Base-by-base conservation (phyloP, 352 stramenopile species). In the Globisporangium acanthophoron region DNA sequence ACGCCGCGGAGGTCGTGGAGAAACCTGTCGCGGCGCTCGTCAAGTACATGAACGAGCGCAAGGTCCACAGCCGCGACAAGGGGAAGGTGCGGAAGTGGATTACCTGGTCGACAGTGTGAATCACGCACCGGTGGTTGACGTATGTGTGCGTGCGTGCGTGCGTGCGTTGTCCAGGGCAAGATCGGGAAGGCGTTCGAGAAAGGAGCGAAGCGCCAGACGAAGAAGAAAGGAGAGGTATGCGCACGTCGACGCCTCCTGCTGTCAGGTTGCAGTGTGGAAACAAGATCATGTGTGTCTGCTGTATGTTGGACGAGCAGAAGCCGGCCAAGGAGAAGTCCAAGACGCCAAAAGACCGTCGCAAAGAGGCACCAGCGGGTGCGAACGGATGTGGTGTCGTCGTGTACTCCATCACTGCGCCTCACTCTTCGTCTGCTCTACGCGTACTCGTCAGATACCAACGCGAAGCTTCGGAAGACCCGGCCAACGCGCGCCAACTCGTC, bases 21-120 rank as follows among this genome's bases (percentile, higher is more conserved):
- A 92, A 90, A 39, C 82, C 82, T 0, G 66, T 94, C 13, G 73
- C 85, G 3, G 78, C 82, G 21, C 64, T 94, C 46, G 85, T 94
- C 33, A 85, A 90, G 66, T 94, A 86, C 61, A 56, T 94, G 56
- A 94, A 94, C 53, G 82, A 92, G 60, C 74, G 78, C 31, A 88
- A 87, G 56, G 43, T 62, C 18, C 67, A 83, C 59, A 74, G 59
- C 35, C 81, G 84, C 46, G 80, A 89, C 48, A 90, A 90, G 55
- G 64, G 65, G 45, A 90, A 88, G 66, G 77, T 88, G 54, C 35
- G 71, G 62, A 7, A 16, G 9, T 5, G 33, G 33, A 37, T 18
- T 48, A 3, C 31, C 35, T 5, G 20, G 9, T 27, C 7, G 43
- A 13, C n/a, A n/a, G 43, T 13, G 13, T 43, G 48, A 27, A 27